These are phyloP conservation scores for Euphorbia tirucalli DNA, from an alignment of 345 rosid genomes.

Conservation along the genomic window DNA sequence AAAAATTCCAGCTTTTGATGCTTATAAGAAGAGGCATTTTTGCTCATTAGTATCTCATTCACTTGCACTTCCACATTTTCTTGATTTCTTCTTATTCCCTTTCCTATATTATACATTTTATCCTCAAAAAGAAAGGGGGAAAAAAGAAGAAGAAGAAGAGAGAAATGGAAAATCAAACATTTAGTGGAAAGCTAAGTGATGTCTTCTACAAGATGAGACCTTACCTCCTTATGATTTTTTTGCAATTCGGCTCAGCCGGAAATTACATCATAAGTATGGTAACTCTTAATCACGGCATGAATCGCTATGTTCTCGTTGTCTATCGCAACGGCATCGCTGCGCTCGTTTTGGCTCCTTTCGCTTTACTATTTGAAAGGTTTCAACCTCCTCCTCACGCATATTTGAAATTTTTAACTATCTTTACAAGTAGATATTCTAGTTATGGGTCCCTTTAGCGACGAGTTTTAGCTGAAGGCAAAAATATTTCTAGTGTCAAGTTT, in stretches of 20 bases:
- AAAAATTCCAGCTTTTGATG: neutral
- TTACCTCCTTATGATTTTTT: conserved; percentile 59
- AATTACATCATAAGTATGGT: conserved; percentile 54
- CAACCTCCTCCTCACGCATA: neutral
- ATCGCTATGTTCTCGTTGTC: conserved; percentile 62
- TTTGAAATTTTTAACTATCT: too few species aligned
- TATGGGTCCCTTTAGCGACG: neutral
- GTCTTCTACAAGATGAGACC: conserved; percentile 33
- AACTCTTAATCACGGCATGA: conserved; percentile 75
- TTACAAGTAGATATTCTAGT: neutral
- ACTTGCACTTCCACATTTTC: neutral
- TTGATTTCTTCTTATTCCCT: too few species aligned
- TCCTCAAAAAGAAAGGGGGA: too few species aligned
- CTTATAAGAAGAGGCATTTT: conserved; percentile 10
- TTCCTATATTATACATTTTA: neutral
- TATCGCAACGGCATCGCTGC: conserved; percentile 78
- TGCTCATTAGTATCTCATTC: neutral
- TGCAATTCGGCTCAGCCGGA: conserved; percentile 74
- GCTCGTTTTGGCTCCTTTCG: conserved; percentile 69
- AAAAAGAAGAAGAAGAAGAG: neutral
- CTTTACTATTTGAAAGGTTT: conserved; percentile 58
- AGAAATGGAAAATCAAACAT: conserved; percentile 1
- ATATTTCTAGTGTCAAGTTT: too few species aligned
- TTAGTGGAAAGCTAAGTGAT: neutral
- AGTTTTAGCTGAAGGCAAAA: neutral